Percentiles rank a stretch among this genome's conserved stretches.
phyloP scores from a whole-genome alignment of 208 protist species.

The Porcisia hertigi region DNA sequence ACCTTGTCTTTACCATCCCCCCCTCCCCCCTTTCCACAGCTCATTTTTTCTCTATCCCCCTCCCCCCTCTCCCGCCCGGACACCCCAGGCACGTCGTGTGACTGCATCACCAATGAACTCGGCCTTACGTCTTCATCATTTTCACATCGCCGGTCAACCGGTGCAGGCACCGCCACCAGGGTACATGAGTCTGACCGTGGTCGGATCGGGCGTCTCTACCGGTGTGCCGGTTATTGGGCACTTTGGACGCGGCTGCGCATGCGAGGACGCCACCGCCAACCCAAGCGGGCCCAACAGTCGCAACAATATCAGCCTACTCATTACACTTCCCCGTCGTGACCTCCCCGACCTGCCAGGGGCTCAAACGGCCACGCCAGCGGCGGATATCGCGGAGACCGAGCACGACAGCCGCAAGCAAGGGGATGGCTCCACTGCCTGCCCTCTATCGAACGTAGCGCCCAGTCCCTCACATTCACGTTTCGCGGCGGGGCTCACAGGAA shows the following conservation, averaged over 20 bases:
- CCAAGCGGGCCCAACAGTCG: slow-evolving; percentile 68
- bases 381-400: neutral
- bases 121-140: neutral
- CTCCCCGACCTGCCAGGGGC: neutral
- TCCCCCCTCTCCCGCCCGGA: neutral
- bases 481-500: slow-evolving; percentile 14
- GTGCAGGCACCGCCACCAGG: slow-evolving; percentile 32
- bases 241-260: slow-evolving; percentile 65
- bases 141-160: slow-evolving; percentile 7
- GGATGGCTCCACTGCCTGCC: neutral
- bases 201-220: slow-evolving; percentile 84
- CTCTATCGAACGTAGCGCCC: neutral
- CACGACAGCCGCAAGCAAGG: neutral
- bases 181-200: slow-evolving; percentile 55
- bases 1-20: neutral
- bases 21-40: neutral
- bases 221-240: slow-evolving; percentile 88
- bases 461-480: slow-evolving; percentile 34
- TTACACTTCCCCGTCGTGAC: slow-evolving; percentile 47
- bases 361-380: neutral
- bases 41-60: neutral
- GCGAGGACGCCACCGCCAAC: slow-evolving; percentile 63
- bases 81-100: neutral
- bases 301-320: slow-evolving; percentile 82
- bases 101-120: slow-evolving; percentile 8